Evolutionary conservation across 495 filamentous ascomycete genomes (phyloP).

Genomic region (Terfezia boudieri): DNA sequence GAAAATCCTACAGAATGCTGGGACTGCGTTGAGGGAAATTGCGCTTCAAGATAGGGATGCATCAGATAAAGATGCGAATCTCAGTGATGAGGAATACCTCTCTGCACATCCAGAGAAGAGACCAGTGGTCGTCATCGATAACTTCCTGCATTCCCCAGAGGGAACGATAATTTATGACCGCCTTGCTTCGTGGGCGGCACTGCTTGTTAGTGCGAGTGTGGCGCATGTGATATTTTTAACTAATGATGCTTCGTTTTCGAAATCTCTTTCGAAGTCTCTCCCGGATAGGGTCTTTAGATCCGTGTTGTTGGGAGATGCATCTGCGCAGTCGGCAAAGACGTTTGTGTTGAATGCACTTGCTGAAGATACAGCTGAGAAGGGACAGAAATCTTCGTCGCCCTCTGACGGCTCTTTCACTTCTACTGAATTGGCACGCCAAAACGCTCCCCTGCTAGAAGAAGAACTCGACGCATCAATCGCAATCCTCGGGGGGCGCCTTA

Average conservation of each 20-base stretch:
- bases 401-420: background rate
- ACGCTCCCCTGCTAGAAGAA: conserved; percentile 16
- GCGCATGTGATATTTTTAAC: conserved; percentile 97
- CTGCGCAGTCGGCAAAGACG: conserved; percentile 61
- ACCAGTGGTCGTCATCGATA: conserved; percentile 80
- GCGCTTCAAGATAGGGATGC: conserved; percentile 46
- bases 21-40: conserved; percentile 53
- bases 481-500: conserved; percentile 66
- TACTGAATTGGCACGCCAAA: background rate
- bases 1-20: conserved; percentile 80
- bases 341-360: conserved; percentile 32
- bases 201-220: conserved; percentile 66
- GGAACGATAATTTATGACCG: conserved; percentile 70
- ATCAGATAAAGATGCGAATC: conserved; percentile 44
- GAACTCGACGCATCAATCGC: conserved; percentile 69
- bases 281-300: conserved; percentile 80
- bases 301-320: conserved; percentile 64
- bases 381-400: background rate
- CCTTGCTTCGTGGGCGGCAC: conserved; percentile 76
- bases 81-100: conserved; percentile 72
- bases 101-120: conserved; percentile 70
- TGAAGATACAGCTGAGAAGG: background rate
- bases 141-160: conserved; percentile 64
- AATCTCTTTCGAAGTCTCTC: conserved; percentile 64
- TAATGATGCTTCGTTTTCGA: conserved; percentile 70